phyloP scores from a whole-genome alignment of 2,329 filamentous ascomycete species.

The Aspergillus jensenii region DNA sequence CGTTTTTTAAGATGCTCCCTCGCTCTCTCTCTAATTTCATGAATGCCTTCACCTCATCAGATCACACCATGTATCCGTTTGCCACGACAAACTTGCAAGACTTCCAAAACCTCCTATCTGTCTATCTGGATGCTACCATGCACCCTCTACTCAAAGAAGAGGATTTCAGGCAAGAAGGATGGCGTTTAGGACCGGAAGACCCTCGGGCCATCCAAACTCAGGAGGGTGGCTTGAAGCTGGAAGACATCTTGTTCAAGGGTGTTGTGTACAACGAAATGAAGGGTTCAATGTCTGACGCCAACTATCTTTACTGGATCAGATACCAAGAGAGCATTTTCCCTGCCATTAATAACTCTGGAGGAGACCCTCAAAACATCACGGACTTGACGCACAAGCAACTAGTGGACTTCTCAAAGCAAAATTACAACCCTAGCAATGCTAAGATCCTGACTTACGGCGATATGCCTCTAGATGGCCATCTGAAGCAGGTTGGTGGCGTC shows the following conservation, averaged over 20 bases:
- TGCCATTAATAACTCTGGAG: constrained; percentile 92
- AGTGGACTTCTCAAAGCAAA: constrained; percentile 80
- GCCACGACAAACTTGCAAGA: constrained; percentile 95
- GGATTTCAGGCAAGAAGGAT: constrained; percentile 95
- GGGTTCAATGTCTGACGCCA: constrained; percentile 95
- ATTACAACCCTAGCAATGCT: constrained; percentile 97
- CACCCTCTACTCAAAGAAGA: constrained; percentile 84
- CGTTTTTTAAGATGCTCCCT: constrained; percentile 99
- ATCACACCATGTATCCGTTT: constrained; percentile 97
- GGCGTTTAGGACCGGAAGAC: constrained; percentile 93
- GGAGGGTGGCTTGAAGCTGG: constrained; percentile 39
- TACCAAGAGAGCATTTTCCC: constrained; percentile 96
- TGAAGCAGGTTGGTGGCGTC: constrained; percentile 74
- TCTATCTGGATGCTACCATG: constrained; percentile 93
- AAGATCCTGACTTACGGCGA: constrained; percentile 96
- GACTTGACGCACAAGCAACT: constrained; percentile 90
- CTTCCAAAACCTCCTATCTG: constrained; percentile 92
- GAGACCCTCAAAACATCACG: constrained; percentile 94
- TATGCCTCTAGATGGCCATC: constrained; percentile 78
- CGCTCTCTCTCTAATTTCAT: constrained; percentile 99
- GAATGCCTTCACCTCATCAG: constrained; percentile 96
- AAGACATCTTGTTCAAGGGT: constrained; percentile 42
- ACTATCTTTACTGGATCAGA: constrained; percentile 91
- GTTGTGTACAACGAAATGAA: constrained; percentile 91
- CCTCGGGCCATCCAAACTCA: constrained; percentile 58